Base-by-base conservation (phyloP, 257 asterid genomes). In the Eucommia ulmoides region DNA sequence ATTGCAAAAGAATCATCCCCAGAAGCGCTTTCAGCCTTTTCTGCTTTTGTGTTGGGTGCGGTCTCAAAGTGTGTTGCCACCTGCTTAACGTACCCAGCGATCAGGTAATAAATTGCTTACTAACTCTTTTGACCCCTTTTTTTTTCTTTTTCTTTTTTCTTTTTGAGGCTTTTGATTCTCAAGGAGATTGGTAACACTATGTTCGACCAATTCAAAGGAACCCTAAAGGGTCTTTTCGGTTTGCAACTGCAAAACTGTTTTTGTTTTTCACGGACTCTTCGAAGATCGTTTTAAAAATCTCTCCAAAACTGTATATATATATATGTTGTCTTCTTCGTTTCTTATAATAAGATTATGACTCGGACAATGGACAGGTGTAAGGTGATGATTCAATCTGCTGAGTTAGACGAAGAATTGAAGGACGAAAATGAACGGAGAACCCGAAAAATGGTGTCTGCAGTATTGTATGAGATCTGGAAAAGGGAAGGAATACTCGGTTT, bases 11-110 rank as follows among this genome's bases (percentile, higher is more conserved):
- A 68, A 24, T 68, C 85, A 14, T 62, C 81, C 52, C 78, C 74
- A 51, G 78, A 69, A 64, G 75, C 79, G 58, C 93, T 85, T 41
- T 82, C 95, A 64, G 95, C 93, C 16, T 74, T 85, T 67, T 76
- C 82, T 22, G 95, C 95, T 35, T 85, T 85, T 19, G 59, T 73
- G 52, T 58, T 77, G 48, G 95, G 95, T 49, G 95, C 93, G 17
- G 78, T 79, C 63, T 73, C 95, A 18, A 85, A 85, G 71, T 85
- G 95, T 58, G 61, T 82, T 50, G 95, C 95, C 3, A 85, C 95
- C 63, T 82, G 91, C 60, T 15, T 77, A 41, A 85, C 95, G 17
- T 85, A 85, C 67, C 93, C 95, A 9, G 83, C 83, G 29, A 77
- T 85, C 72, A 77, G 93, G 95, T 79, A n/a, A n/a, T n/a, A 62